Percentiles rank a stretch among this genome's conserved stretches.
Evolutionary conservation across 768 basidiomycete genomes (phyloP).

Genomic region (Cystofilobasidium macerans): DNA sequence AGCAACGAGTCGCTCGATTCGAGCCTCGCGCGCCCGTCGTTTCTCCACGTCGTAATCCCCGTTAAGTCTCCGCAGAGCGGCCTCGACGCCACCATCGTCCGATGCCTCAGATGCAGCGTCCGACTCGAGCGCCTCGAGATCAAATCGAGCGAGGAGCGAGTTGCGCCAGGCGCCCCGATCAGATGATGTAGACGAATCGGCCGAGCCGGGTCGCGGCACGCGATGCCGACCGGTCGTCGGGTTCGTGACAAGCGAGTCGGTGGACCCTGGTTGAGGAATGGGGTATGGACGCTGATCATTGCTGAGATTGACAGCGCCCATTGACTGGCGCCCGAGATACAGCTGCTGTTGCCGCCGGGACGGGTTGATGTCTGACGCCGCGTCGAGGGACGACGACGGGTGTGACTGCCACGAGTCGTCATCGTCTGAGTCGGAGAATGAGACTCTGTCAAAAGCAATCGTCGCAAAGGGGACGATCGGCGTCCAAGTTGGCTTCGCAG

Average conservation of each 20-base stretch:
- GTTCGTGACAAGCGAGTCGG: not conserved
- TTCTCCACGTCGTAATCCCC: constrained; percentile 69
- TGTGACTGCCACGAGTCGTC: constrained; percentile 5
- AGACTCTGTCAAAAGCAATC: constrained; percentile 17
- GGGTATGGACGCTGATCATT: constrained; percentile 3
- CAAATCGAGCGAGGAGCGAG: constrained; percentile 45
- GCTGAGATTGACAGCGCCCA: constrained; percentile 16
- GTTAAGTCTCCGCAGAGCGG: constrained; percentile 66
- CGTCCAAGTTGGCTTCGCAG: constrained; percentile 11
- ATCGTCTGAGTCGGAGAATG: constrained; percentile 11
- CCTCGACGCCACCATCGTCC: constrained; percentile 54
- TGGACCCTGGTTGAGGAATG: constrained; percentile 10
- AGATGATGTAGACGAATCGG: not conserved
- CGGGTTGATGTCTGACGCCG: not conserved
- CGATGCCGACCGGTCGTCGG: not conserved
- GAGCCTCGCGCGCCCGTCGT: constrained; percentile 52
- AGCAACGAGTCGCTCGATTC: constrained; percentile 49
- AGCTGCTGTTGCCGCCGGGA: not conserved
- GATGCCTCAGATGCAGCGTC: constrained; percentile 57
- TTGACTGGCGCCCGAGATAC: constrained; percentile 13
- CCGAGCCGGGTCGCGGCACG: not conserved
- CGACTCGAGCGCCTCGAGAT: constrained; percentile 39
- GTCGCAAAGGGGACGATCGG: constrained; percentile 22
- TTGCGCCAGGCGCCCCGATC: not conserved
- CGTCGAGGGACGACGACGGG: not conserved